Evolutionary conservation across 169 alveolate genomes (phyloP).

Genomic region (Eimeria praecox): DNA sequence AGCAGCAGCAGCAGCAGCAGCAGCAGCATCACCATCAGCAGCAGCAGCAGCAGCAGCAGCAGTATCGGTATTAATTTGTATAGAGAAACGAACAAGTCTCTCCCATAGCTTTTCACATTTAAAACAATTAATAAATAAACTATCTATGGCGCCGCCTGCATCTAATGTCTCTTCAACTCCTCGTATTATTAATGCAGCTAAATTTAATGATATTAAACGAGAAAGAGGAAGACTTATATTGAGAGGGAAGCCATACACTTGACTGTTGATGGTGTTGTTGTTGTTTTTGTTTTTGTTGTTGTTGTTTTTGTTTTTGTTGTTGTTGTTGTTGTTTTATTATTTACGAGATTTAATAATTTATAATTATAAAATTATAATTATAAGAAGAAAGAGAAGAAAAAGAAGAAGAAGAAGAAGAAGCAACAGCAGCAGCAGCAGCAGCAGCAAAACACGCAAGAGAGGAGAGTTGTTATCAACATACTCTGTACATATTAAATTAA

Average conservation of each 20-base stretch:
- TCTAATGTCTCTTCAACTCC: slow-evolving; percentile 23
- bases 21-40: background rate
- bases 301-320: too few relatives aligned
- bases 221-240: background rate
- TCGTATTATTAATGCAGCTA: background rate
- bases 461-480: background rate
- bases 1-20: too few relatives aligned
- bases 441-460: background rate
- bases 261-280: too few relatives aligned
- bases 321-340: too few relatives aligned
- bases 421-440: slow-evolving; percentile 18
- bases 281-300: too few relatives aligned
- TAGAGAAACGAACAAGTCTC: background rate
- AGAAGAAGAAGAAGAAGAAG: too few relatives aligned
- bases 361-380: too few relatives aligned
- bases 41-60: background rate
- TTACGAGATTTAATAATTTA: too few relatives aligned
- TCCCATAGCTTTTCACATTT: background rate
- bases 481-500: background rate
- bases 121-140: background rate
- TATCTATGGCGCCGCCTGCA: slow-evolving; percentile 22
- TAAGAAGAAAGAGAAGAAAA: too few relatives aligned
- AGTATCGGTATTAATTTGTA: background rate
- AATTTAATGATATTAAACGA: background rate
- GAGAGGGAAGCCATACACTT: background rate